Conservation (phyloP, 73 alveolate genomes). For the Blepharisma japonicum region DNA sequence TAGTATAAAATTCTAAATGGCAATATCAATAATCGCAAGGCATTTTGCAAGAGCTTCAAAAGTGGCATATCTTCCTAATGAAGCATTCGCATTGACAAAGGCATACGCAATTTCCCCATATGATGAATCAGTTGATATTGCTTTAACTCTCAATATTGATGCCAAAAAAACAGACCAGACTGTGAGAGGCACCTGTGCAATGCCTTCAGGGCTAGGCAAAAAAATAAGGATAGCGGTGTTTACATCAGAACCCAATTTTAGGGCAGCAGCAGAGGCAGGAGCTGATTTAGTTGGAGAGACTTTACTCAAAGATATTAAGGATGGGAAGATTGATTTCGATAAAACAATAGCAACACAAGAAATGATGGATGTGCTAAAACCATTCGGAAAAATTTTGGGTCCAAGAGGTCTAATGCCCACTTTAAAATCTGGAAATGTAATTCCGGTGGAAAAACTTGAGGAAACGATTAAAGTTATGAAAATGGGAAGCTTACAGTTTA, state of each 20-base stretch:
- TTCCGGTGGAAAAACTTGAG: constrained; percentile 38
- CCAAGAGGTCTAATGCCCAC: constrained; percentile 86
- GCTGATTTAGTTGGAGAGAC: constrained; percentile 66
- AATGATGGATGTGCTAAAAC: constrained; percentile 46
- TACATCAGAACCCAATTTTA: constrained; percentile 36
- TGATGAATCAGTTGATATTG: constrained; percentile 53
- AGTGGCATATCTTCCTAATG: neutral
- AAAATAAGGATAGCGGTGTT: constrained; percentile 50
- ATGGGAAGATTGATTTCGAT: constrained; percentile 66
- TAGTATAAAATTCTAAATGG: neutral
- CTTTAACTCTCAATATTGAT: constrained; percentile 57
- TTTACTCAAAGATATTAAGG: constrained; percentile 34
- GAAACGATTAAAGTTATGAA: constrained; percentile 48
- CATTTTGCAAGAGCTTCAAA: neutral
- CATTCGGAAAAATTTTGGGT: constrained; percentile 71
- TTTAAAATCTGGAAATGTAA: constrained; percentile 63
- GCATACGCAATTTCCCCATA: constrained; percentile 37
- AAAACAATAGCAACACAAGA: constrained; percentile 62
- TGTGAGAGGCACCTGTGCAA: constrained; percentile 67
- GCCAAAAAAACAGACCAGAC: constrained; percentile 66
- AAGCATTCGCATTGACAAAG: constrained; percentile 31
- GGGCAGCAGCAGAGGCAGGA: constrained; percentile 57
- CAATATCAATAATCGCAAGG: neutral
- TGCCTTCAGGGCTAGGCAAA: constrained; percentile 70
- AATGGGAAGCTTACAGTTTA: constrained; percentile 56